Conservation (phyloP, 257 asterid genomes). For the Craterostigma plantagineum region DNA sequence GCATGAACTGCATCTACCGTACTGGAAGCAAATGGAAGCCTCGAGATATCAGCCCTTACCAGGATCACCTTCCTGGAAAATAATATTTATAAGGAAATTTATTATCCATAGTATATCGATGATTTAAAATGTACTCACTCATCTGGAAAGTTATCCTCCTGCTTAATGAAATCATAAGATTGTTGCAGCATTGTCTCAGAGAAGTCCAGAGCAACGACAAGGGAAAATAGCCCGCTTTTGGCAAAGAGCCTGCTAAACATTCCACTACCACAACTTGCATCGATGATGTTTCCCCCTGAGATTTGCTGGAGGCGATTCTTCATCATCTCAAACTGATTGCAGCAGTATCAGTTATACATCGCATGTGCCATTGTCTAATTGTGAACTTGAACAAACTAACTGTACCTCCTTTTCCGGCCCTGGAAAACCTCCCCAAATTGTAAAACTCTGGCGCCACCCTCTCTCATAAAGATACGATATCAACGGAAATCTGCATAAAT, state of each 20-base stretch:
- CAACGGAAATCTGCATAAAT: constrained; percentile 32
- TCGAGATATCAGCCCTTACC: constrained; percentile 75
- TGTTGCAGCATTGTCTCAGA: constrained; percentile 70
- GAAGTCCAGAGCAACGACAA: constrained; percentile 62
- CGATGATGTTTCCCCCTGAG: constrained; percentile 63
- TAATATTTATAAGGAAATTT: neutral
- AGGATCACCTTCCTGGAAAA: constrained; percentile 33
- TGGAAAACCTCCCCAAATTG: constrained; percentile 69
- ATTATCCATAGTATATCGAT: neutral
- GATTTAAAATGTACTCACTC: constrained; percentile 21
- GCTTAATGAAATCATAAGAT: constrained; percentile 61
- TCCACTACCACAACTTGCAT: constrained; percentile 94
- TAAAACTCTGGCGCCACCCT: constrained; percentile 83
- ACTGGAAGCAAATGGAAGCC: constrained; percentile 70
- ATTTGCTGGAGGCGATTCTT: constrained; percentile 58
- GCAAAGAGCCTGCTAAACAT: constrained; percentile 64
- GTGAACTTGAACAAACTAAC: neutral
- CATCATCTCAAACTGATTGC: constrained; percentile 51
- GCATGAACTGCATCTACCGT: constrained; percentile 76
- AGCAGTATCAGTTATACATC: neutral
- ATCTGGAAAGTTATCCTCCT: constrained; percentile 51
- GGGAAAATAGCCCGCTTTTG: constrained; percentile 58
- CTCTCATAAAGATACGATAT: constrained; percentile 80
- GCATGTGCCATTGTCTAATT: neutral
- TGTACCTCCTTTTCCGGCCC: constrained; percentile 78